Evolutionary conservation across 2,329 filamentous ascomycete genomes (phyloP).

Genomic region (Xylariales sp.): DNA sequence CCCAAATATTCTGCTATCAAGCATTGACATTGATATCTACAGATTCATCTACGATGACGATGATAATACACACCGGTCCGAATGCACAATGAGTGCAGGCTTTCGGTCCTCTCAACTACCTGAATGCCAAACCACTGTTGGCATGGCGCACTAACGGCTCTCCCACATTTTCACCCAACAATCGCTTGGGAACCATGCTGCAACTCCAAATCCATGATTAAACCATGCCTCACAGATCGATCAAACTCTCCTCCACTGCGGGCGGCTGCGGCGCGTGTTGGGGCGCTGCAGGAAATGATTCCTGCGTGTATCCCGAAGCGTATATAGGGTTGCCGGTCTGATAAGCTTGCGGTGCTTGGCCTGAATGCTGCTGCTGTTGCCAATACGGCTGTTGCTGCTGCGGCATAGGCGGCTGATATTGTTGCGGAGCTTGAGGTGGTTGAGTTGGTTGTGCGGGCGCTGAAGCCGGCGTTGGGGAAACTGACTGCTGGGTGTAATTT

Average conservation of each 20-base stretch:
- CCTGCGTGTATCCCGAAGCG: slow-evolving; percentile 45
- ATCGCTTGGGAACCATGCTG: no score
- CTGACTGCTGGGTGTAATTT: slow-evolving; percentile 40
- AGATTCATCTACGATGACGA: no score
- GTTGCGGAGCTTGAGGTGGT: slow-evolving; percentile 21
- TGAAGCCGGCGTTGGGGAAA: slow-evolving; percentile 32
- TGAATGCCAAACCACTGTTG: no score
- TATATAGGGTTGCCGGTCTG: slow-evolving; percentile 33
- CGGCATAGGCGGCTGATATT: slow-evolving; percentile 21
- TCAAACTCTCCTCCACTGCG: slow-evolving; percentile 70
- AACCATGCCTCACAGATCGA: slow-evolving; percentile 73
- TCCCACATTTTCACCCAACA: no score
- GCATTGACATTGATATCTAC: no score
- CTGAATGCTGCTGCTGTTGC: slow-evolving; percentile 42
- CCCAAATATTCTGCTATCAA: no score
- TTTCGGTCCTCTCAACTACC: no score
- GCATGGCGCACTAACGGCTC: no score
- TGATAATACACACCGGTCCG: no score
- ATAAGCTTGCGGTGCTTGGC: slow-evolving; percentile 34
- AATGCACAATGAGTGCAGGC: no score
- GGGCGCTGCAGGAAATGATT: slow-evolving; percentile 61
- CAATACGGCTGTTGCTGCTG: slow-evolving; percentile 42
- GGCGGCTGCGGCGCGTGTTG: slow-evolving; percentile 56
- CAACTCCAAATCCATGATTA: no score
- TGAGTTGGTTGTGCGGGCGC: slow-evolving; percentile 22